Base-by-base conservation (phyloP, 495 filamentous ascomycete genomes). In the Penicilliopsis zonata region DNA sequence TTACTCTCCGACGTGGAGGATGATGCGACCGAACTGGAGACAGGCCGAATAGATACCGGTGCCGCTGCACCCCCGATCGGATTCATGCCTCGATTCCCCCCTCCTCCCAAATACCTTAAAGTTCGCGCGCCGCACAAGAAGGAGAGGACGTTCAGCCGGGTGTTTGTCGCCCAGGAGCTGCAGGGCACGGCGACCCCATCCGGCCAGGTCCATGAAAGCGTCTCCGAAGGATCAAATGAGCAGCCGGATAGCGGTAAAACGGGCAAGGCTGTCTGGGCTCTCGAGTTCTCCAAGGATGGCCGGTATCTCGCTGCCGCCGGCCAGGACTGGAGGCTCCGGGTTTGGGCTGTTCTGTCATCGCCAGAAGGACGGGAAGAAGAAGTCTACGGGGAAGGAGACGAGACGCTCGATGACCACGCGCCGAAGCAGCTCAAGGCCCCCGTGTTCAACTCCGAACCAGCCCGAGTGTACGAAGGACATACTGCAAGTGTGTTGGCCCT, bases 151-250 rank as follows among this genome's bases (percentile, higher is more conserved):
- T 96, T 96, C 52, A 72, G 85, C 36, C 76, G 78, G 18, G 66
- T 92, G 28, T 99, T 99, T 51, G 65, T 95, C 9, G 86, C 90
- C 0, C 90, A 99, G 57, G 82, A 95, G 46, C 57, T 99, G 19
- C 41, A 59, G 28, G 50, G 49, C 32, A 53, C 36, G 18, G 51
- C 38, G 18, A 25, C 28, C 25, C 28, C 30, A 30, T 45, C 29
- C 13, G 43, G 31, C 29, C 32, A 9, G 15, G 33, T 42, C 33
- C 49, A 55, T 29, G 52, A 52, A 26, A 47, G 51, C 19, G 37
- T 28, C 15, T 46, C 51, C 9, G 28, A 36, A 3, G 51, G 52
- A 0, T 43, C 52, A 1, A 42, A 57, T 12, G 55, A 52, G 2
- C 50, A 52, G 12, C 59, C 52, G 14, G 60, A 57, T 36, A 48